Conservation (phyloP, 768 basidiomycete species). For the Leccinum truebloodii region DNA sequence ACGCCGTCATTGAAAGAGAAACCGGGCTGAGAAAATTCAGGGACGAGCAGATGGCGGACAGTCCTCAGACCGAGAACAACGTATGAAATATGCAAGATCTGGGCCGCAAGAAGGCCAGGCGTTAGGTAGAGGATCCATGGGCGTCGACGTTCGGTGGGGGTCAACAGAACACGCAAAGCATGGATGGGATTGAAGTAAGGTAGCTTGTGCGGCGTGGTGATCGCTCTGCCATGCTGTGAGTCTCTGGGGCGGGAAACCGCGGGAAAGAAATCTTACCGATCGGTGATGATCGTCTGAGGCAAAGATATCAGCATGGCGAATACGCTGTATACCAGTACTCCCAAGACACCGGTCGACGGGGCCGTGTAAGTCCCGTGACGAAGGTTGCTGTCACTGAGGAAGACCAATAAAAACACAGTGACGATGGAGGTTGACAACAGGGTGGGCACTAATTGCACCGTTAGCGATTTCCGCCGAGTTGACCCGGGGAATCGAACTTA, state of each 20-base stretch:
- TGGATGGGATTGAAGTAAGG: conserved; percentile 58
- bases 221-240: conserved; percentile 49
- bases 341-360: conserved; percentile 60
- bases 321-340: conserved; percentile 63
- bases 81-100: conserved; percentile 47
- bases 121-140: conserved; percentile 84
- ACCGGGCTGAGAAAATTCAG: conserved; percentile 44
- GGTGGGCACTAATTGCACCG: conserved; percentile 48
- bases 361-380: conserved; percentile 67
- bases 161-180: conserved; percentile 70
- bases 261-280: conserved; percentile 51
- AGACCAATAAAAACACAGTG: conserved; percentile 55
- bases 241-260: not conserved
- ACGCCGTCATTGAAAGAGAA: conserved; percentile 42
- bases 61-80: conserved; percentile 44
- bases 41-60: conserved; percentile 55
- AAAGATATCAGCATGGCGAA: conserved; percentile 64
- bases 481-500: conserved; percentile 28
- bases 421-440: conserved; percentile 52
- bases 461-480: conserved; percentile 39
- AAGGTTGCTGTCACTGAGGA: conserved; percentile 57
- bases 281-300: conserved; percentile 74
- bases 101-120: conserved; percentile 57
- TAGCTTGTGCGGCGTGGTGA: conserved; percentile 80
- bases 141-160: conserved; percentile 74